Evolutionary conservation across 352 stramenopile genomes (phyloP), one percentile per base, ranked within the genome.

Genomic region (Aphanomyces astaci): DNA sequence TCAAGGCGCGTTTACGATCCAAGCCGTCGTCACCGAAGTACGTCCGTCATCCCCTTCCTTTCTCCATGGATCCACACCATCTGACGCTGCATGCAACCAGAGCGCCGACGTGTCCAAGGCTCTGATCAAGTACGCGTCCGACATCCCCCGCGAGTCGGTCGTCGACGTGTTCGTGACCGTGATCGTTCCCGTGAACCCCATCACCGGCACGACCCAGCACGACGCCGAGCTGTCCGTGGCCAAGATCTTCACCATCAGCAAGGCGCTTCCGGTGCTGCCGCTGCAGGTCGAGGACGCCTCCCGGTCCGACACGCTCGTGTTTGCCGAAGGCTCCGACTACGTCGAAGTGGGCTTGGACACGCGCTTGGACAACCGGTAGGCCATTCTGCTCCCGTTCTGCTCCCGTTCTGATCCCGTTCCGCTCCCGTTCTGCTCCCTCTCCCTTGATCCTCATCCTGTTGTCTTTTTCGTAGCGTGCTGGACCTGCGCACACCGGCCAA

Each of bases 401-500:
- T 28, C 32, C 22, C n/a, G 15, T 55, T 30, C 31, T 39, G 39
- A 22, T 25, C 0, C 17, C n/a, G 25, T 53, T 33, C 43, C 30
- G 19, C 28, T 30, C 24, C 1, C 27, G 10, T 66, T 45, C n/a
- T 28, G 1, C 4, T 28, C 32, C 22, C n/a, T n/a, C n/a, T n/a
- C n/a, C n/a, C n/a, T n/a, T n/a, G n/a, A 25, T 55, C 45, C 31
- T 39, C n/a, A 22, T 25, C 0, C 17, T 25, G 25, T 53, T 33
- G n/a, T n/a, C n/a, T n/a, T n/a, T n/a, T n/a, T n/a, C n/a, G n/a
- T 56, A 56, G 86, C 39, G 80, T 89, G 78, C 89, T 99, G 64
- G 97, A 99, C 84, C 81, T 99, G 68, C 92, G 97, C 49, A 99
- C 97, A 43, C 97, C 96, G 15, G 96, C 96, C 56, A 99, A 99